Evolutionary conservation across 164 flowering plant species (phyloP).

Genomic region (Brasenia schreberi): DNA sequence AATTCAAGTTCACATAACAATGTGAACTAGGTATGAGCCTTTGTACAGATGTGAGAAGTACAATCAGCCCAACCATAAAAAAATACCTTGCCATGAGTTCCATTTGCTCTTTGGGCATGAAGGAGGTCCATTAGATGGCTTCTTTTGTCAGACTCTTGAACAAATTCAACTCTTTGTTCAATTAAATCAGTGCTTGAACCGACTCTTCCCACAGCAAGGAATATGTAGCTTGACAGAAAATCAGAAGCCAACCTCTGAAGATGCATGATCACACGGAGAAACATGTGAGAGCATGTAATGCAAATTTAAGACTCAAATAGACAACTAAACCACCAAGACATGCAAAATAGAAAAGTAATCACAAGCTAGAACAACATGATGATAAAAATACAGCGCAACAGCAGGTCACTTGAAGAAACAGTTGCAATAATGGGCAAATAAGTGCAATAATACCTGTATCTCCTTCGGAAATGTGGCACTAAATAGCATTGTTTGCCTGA

Average conservation of each 20-base stretch:
- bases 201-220: conserved; percentile 69
- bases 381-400: background rate
- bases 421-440: background rate
- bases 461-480: conserved; percentile 84
- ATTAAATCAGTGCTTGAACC: conserved; percentile 77
- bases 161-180: conserved; percentile 65
- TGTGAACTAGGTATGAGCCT: background rate
- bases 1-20: no score
- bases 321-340: background rate
- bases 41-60: no score
- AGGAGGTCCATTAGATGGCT: conserved; percentile 69
- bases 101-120: conserved; percentile 57
- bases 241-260: conserved; percentile 65
- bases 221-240: conserved; percentile 53
- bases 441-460: conserved; percentile 37
- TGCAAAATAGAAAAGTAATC: background rate
- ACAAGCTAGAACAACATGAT: background rate
- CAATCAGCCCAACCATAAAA: background rate
- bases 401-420: no score
- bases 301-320: background rate
- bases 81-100: conserved; percentile 49
- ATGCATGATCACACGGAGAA: background rate
- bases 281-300: background rate
- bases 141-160: conserved; percentile 56
- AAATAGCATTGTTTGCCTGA: conserved; percentile 58